These are phyloP conservation scores for Oryza rufipogon DNA, from an alignment of 176 grass and related monocot genomes.

Conservation along the genomic window DNA sequence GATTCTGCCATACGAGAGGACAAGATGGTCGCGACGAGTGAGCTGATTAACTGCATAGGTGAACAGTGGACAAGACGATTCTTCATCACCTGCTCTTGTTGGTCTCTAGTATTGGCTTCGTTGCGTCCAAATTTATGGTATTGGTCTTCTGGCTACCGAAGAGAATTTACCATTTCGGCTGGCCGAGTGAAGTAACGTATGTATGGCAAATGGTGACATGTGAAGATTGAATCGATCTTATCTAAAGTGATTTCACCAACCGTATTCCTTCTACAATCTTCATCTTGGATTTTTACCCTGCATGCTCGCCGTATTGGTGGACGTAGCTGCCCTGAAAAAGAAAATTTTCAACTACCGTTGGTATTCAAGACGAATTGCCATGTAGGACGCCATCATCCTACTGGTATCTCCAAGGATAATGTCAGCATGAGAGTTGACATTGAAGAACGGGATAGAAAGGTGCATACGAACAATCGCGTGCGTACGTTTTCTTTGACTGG, in stretches of 20 bases:
- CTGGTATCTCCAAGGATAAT: background rate
- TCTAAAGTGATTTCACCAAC: background rate
- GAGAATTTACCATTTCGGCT: too few relatives aligned
- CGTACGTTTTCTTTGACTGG: background rate
- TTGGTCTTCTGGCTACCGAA: background rate
- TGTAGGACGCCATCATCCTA: background rate
- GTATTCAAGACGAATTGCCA: background rate
- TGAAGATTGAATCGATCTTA: background rate
- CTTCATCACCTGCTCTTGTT: background rate
- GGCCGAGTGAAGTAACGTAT: background rate
- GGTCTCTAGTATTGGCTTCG: background rate
- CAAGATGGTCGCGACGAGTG: background rate
- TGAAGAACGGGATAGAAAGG: background rate
- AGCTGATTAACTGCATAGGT: background rate
- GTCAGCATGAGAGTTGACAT: constrained; percentile 4
- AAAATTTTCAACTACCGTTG: background rate
- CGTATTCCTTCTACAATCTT: background rate
- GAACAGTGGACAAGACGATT: background rate
- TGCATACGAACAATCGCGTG: background rate
- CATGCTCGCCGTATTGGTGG: background rate
- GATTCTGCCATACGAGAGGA: background rate
- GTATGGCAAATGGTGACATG: background rate
- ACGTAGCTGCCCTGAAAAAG: background rate
- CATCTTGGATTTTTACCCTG: background rate
- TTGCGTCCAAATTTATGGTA: background rate